A percentile compares a stretch with the other conserved stretches of the same genome.
Evolutionary conservation across 495 filamentous ascomycete genomes (phyloP).

Genomic region (Clohesyomyces aquaticus): DNA sequence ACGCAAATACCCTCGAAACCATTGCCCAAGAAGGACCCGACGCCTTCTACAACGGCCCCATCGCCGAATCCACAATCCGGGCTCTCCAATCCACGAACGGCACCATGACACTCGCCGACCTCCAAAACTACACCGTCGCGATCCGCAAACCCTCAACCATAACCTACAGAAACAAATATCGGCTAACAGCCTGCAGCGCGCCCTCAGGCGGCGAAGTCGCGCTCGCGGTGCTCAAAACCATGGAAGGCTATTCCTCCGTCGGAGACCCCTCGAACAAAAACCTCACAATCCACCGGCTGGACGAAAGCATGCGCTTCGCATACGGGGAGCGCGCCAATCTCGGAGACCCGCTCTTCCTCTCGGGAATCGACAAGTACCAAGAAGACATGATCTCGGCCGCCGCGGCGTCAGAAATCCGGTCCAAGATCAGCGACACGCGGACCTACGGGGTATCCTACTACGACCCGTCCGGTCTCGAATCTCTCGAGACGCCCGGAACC

Average conservation of each 20-base stretch:
- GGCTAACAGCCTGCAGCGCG: constrained; percentile 67
- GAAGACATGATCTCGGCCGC: constrained; percentile 64
- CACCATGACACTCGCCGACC: constrained; percentile 79
- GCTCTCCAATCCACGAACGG: constrained; percentile 68
- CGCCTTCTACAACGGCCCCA: constrained; percentile 75
- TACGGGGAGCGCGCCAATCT: constrained; percentile 74
- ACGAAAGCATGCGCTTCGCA: constrained; percentile 85
- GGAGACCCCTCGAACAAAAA: constrained; percentile 59
- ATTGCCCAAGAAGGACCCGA: constrained; percentile 71
- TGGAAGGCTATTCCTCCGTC: constrained; percentile 70
- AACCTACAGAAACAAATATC: constrained; percentile 67
- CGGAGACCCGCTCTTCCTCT: constrained; percentile 77
- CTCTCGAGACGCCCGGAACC: constrained; percentile 71
- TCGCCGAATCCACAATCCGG: constrained; percentile 73
- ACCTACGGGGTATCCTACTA: constrained; percentile 74
- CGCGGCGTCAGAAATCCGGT: constrained; percentile 61
- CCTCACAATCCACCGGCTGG: constrained; percentile 74
- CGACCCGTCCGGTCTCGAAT: constrained; percentile 64
- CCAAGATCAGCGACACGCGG: constrained; percentile 67
- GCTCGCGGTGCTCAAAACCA: constrained; percentile 73
- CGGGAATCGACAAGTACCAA: constrained; percentile 65
- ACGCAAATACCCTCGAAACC: constrained; percentile 74
- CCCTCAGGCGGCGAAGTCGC: constrained; percentile 76
- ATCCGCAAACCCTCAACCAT: constrained; percentile 66
- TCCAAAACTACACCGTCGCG: constrained; percentile 68